phyloP scores from a whole-genome alignment of 2,329 filamentous ascomycete species.

The Xylariaceae sp. region DNA sequence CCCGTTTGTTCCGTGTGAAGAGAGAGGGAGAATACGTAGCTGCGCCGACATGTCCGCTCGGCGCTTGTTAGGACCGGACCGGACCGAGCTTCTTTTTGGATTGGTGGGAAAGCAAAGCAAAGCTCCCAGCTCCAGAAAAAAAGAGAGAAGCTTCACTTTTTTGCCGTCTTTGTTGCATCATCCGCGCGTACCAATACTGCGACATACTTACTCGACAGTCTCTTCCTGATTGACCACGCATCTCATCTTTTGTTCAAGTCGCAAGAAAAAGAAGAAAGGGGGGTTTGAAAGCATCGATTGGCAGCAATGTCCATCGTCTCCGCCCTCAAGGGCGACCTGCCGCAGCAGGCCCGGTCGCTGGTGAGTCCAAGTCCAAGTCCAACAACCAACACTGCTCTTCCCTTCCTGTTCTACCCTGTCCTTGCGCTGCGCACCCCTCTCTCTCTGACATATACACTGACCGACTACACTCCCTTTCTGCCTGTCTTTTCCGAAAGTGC shows the following conservation, averaged over 20 bases:
- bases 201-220: no score
- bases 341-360: constrained; percentile 63
- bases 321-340: constrained; percentile 59
- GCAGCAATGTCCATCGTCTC: constrained; percentile 42
- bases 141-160: background rate
- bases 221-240: no score
- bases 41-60: background rate
- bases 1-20: no score
- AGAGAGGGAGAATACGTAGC: no score
- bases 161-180: constrained; percentile 34
- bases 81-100: constrained; percentile 1
- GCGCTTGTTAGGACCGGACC: background rate
- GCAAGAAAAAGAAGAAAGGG: background rate
- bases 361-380: no score
- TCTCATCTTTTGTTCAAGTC: no score
- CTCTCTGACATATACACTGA: no score
- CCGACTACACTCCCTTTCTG: no score
- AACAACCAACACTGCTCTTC: background rate
- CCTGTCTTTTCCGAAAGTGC: constrained; percentile 26
- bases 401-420: background rate
- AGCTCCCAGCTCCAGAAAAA: constrained; percentile 1
- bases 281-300: no score
- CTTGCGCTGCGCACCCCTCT: constrained; percentile 4
- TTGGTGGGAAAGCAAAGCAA: no score
- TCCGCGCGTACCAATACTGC: constrained; percentile 11